Base-by-base conservation (phyloP, 2,329 filamentous ascomycete genomes). In the Aspergillus costaricaensis region DNA sequence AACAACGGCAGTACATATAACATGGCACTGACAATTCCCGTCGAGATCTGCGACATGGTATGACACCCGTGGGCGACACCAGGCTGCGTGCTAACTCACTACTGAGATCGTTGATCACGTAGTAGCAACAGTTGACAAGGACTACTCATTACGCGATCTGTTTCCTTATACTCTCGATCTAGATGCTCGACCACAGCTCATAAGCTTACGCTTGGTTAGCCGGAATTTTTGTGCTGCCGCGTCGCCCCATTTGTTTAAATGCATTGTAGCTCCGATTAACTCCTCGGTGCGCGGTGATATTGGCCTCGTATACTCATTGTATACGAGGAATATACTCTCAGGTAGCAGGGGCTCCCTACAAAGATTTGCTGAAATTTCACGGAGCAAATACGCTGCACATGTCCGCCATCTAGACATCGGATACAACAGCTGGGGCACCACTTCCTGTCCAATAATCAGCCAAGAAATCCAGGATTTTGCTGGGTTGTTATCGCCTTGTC, bases 1-100 rank as follows among this genome's bases (percentile, higher is more conserved):
- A 1, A 10, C 19, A 25, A 27, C 44, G 9, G 44, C 0, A 19
- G 21, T 48, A 48, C 21, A 1, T 15, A 27, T 2, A 48, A 48
- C 0, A 48, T 48, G 44, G 44, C 44, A 48, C 44, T 48, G 6
- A 19, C 21, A 8, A 48, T 48, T 27, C 44, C 44, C 44, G 9
- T 48, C 19, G 44, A 48, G 19, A 48, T 48, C 44, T 48, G 44
- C 44, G 44, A 48, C 19, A 48, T 48, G 44, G 44, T 48, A 48
- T 48, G 44, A 48, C 12, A 8, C 19, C 44, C 10, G 44, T 48
- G 21, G 4, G 44, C 21, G 44, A 27, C 21, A 48, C 19, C 21
- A 48, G 44, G 44, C 12, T 27, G 3, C 21, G 25, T 48, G 10
- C 19, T 48, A 23, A 48, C 44, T 48, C 12, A 10, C 0, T 23